Conservation (phyloP, 2,329 filamentous ascomycete species). For the Neonectria punicea region DNA sequence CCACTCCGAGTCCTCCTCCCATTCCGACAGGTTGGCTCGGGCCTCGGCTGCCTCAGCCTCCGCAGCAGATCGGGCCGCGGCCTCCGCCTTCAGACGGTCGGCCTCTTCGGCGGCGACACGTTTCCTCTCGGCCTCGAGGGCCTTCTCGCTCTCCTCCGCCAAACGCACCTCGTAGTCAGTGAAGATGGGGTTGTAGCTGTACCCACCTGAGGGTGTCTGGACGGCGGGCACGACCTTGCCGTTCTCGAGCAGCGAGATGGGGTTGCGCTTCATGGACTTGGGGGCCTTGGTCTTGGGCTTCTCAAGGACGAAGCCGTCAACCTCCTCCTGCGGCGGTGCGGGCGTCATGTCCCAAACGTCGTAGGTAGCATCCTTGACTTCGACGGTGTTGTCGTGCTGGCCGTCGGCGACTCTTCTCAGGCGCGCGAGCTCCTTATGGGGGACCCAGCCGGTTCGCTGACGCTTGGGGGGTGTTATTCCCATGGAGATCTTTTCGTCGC, state of each 20-base stretch:
- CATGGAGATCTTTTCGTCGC: slow-evolving; percentile 75
- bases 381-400: slow-evolving; percentile 64
- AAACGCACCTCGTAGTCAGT: slow-evolving; percentile 85
- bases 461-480: slow-evolving; percentile 80
- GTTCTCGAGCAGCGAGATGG: slow-evolving; percentile 83
- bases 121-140: slow-evolving; percentile 80
- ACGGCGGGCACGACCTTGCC: slow-evolving; percentile 85
- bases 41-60: slow-evolving; percentile 79
- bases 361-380: slow-evolving; percentile 71
- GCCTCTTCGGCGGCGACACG: slow-evolving; percentile 74
- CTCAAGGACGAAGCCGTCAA: slow-evolving; percentile 71
- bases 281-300: slow-evolving; percentile 76
- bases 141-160: slow-evolving; percentile 79
- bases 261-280: slow-evolving; percentile 77
- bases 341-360: slow-evolving; percentile 78
- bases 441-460: slow-evolving; percentile 81
- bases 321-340: slow-evolving; percentile 51
- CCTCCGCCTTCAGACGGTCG: slow-evolving; percentile 74
- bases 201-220: slow-evolving; percentile 80
- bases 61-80: slow-evolving; percentile 75
- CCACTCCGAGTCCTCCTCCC: slow-evolving; percentile 92
- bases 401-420: slow-evolving; percentile 84
- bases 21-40: slow-evolving; percentile 72
- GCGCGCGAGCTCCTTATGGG: slow-evolving; percentile 83
- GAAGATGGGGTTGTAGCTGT: slow-evolving; percentile 92